Evolutionary conservation across 106 monocot genomes (phyloP).

Genomic region (Acorus gramineus): DNA sequence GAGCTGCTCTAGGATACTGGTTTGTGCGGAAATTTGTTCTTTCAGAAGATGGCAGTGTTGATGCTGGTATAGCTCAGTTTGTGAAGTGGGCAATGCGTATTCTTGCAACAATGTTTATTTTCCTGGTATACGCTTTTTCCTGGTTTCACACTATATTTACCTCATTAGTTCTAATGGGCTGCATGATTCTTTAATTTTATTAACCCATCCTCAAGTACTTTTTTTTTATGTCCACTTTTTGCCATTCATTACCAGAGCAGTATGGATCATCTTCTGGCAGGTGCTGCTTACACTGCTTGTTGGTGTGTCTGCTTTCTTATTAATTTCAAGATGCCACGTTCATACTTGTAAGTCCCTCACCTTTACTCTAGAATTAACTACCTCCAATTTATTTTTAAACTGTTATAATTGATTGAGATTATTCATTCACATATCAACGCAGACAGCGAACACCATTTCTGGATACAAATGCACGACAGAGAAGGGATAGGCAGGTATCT

Average conservation of each 20-base stretch:
- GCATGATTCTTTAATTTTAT: neutral
- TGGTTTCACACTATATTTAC: neutral
- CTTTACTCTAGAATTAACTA: neutral
- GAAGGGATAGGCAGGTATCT: slow-evolving; percentile 24
- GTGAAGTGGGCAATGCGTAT: slow-evolving; percentile 88
- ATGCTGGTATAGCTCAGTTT: slow-evolving; percentile 69
- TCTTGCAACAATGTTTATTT: slow-evolving; percentile 39
- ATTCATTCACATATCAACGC: neutral
- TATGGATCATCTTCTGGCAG: slow-evolving; percentile 43
- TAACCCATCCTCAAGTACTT: neutral
- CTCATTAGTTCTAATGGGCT: neutral
- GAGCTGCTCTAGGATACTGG: slow-evolving; percentile 92
- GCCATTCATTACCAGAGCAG: slow-evolving; percentile 51
- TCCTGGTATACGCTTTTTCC: slow-evolving; percentile 38
- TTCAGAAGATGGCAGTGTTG: slow-evolving; percentile 74
- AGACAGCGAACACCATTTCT: slow-evolving; percentile 21
- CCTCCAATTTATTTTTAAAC: neutral
- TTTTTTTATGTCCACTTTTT: neutral
- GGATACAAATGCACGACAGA: slow-evolving; percentile 29
- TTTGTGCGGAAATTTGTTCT: slow-evolving; percentile 80
- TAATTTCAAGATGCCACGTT: neutral
- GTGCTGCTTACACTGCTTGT: slow-evolving; percentile 23
- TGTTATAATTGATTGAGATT: neutral
- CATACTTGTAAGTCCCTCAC: neutral
- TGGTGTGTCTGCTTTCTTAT: slow-evolving; percentile 34